Evolutionary conservation across 2,329 filamentous ascomycete genomes (phyloP).

Genomic region (Beauveria brongniartii): DNA sequence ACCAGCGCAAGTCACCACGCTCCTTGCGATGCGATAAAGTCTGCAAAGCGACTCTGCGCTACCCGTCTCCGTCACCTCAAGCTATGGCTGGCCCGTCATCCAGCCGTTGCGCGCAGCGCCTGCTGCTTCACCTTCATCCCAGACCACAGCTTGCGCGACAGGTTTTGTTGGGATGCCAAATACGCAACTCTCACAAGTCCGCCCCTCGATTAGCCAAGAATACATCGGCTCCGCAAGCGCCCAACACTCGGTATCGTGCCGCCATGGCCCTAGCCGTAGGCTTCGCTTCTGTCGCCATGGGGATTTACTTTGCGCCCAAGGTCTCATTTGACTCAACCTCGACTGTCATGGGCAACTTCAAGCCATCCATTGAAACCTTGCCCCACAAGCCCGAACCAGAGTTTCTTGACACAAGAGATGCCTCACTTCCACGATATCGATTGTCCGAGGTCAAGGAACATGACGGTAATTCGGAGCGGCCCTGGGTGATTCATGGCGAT

Average conservation of each 20-base stretch:
- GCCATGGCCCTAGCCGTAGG: not conserved
- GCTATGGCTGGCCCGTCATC: conserved; percentile 14
- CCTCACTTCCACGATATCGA: conserved; percentile 39
- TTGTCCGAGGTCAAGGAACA: conserved; percentile 45
- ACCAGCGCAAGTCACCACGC: not conserved
- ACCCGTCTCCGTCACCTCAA: not conserved
- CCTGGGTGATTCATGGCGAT: conserved; percentile 57
- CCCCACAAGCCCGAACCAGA: not conserved
- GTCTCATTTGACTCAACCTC: conserved; percentile 2
- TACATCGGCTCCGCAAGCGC: not conserved
- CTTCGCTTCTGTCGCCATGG: not conserved
- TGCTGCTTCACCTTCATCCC: not conserved
- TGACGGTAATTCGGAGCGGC: conserved; percentile 41
- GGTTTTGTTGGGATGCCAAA: not conserved
- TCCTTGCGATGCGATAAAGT: not conserved
- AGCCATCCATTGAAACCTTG: not conserved
- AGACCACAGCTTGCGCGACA: not conserved
- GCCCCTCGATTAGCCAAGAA: not conserved
- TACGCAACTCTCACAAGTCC: not conserved
- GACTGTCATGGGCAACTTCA: conserved; percentile 1
- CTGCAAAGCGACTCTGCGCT: not conserved
- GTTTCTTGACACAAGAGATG: conserved; percentile 26
- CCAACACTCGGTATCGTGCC: not conserved
- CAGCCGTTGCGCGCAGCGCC: conserved; percentile 12
- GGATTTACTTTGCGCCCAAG: not conserved